These are phyloP conservation scores for Entonaema liquescens DNA, from an alignment of 495 filamentous ascomycete species.

Conservation along the genomic window DNA sequence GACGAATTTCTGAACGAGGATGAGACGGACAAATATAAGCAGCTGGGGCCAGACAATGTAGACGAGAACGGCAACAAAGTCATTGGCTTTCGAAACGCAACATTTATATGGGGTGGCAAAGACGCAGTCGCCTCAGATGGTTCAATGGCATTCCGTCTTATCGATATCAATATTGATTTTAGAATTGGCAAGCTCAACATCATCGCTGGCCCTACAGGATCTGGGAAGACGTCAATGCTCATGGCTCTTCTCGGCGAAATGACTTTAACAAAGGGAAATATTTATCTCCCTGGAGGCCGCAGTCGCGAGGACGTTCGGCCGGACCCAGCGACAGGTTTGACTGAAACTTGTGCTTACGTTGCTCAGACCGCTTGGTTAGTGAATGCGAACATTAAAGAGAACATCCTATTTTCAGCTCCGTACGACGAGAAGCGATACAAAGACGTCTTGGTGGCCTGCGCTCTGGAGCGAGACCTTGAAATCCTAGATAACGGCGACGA, in stretches of 20 bases:
- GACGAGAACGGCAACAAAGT: conserved; percentile 67
- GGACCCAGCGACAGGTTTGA: conserved; percentile 84
- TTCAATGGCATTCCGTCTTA: conserved; percentile 78
- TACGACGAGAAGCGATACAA: conserved; percentile 86
- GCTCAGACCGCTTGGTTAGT: conserved; percentile 98
- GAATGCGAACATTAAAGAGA: conserved; percentile 94
- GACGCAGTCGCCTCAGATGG: conserved; percentile 66
- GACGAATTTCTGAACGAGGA: conserved; percentile 95
- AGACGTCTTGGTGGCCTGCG: conserved; percentile 88
- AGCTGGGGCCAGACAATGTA: conserved; percentile 71
- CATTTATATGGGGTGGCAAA: conserved; percentile 86
- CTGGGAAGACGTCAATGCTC: conserved; percentile 91
- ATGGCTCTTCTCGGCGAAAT: conserved; percentile 99
- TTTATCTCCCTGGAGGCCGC: conserved; percentile 82
- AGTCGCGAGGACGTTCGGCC: conserved; percentile 84
- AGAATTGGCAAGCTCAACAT: conserved; percentile 83
- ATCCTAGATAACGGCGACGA: conserved; percentile 93
- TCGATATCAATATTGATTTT: conserved; percentile 81
- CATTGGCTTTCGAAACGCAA: conserved; percentile 85
- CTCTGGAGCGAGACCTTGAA: conserved; percentile 89
- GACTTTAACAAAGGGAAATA: conserved; percentile 81
- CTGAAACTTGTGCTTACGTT: conserved; percentile 94
- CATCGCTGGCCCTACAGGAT: conserved; percentile 90
- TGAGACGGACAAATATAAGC: conserved; percentile 95
- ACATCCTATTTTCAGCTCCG: conserved; percentile 90